Evolutionary conservation across 768 basidiomycete species (phyloP).

Genomic region (Kockovaella imperatae): DNA sequence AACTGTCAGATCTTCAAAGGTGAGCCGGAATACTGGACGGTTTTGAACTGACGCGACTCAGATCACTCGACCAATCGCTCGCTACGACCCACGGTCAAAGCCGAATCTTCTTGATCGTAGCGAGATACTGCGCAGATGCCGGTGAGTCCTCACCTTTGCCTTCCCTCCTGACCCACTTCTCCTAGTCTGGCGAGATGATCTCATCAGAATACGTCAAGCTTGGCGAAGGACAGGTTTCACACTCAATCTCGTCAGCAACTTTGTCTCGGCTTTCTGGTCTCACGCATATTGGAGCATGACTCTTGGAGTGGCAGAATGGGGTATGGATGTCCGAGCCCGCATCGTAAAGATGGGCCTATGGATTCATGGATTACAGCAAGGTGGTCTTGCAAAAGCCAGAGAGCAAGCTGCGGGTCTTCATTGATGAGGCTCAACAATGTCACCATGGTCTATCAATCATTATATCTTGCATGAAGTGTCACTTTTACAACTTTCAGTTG

Average conservation of each 20-base stretch:
- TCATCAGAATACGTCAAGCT: slow-evolving; percentile 32
- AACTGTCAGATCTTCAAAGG: slow-evolving; percentile 72
- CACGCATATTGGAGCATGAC: slow-evolving; percentile 30
- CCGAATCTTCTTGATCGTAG: slow-evolving; percentile 84
- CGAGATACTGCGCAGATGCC: slow-evolving; percentile 65
- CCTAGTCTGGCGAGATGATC: slow-evolving; percentile 61
- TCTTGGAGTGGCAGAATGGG: slow-evolving; percentile 34
- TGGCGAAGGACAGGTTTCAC: slow-evolving; percentile 15
- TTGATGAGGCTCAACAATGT: too few relatives aligned
- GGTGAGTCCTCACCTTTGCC: slow-evolving; percentile 31
- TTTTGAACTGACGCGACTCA: slow-evolving; percentile 34
- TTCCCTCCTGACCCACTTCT: slow-evolving; percentile 46
- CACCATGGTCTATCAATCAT: too few relatives aligned
- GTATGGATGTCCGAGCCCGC: slow-evolving; percentile 36
- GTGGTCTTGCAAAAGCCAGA: slow-evolving; percentile 31
- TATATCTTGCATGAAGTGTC: too few relatives aligned
- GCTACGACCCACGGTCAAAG: slow-evolving; percentile 68
- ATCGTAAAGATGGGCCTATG: slow-evolving; percentile 35
- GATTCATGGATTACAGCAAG: slow-evolving; percentile 31
- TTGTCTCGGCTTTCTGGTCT: slow-evolving; percentile 12
- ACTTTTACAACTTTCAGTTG: too few relatives aligned
- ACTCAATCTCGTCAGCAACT: slow-evolving; percentile 9
- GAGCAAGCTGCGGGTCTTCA: slow-evolving; percentile 37
- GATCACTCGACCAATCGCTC: slow-evolving; percentile 73
- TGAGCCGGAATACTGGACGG: slow-evolving; percentile 33